Conservation (phyloP, 2,329 filamentous ascomycete species). For the Teratosphaeriaceae sp. region DNA sequence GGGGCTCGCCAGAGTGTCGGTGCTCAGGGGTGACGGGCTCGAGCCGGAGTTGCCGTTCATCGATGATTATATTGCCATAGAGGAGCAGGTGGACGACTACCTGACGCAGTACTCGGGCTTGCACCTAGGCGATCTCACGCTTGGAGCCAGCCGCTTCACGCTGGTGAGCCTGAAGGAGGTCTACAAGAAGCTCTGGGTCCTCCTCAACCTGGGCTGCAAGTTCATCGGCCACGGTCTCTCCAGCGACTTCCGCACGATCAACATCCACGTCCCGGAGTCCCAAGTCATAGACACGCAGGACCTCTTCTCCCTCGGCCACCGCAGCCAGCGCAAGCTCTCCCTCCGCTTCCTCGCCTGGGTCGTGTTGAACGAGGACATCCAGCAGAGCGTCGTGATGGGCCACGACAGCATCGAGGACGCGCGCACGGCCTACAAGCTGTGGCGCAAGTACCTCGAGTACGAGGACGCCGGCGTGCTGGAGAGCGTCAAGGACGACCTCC, state of each 20-base stretch:
- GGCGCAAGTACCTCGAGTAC: constrained; percentile 84
- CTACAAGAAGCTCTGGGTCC: constrained; percentile 97
- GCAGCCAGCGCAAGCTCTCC: constrained; percentile 72
- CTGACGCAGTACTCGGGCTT: constrained; percentile 93
- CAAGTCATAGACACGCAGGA: constrained; percentile 95
- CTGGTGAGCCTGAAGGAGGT: constrained; percentile 82
- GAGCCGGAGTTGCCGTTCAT: constrained; percentile 83
- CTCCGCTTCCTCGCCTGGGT: constrained; percentile 89
- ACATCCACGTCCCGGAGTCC: constrained; percentile 84
- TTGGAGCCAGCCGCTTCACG: constrained; percentile 69
- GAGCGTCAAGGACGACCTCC: constrained; percentile 80
- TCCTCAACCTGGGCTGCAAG: constrained; percentile 87
- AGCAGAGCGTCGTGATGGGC: constrained; percentile 57
- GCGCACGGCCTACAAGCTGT: constrained; percentile 80
- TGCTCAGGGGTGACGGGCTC: constrained; percentile 72
- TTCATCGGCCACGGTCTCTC: constrained; percentile 92
- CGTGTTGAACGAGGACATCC: constrained; percentile 88
- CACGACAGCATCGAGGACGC: constrained; percentile 97
- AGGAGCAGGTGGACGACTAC: constrained; percentile 90
- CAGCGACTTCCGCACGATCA: constrained; percentile 96
- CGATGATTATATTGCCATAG: constrained; percentile 92
- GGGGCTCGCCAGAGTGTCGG: constrained; percentile 86
- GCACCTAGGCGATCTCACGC: constrained; percentile 75
- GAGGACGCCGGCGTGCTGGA: constrained; percentile 78
- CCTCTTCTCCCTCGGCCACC: constrained; percentile 74